phyloP scores from a whole-genome alignment of 371 early-diverging fungal genomes.

The Coemansia sp. region DNA sequence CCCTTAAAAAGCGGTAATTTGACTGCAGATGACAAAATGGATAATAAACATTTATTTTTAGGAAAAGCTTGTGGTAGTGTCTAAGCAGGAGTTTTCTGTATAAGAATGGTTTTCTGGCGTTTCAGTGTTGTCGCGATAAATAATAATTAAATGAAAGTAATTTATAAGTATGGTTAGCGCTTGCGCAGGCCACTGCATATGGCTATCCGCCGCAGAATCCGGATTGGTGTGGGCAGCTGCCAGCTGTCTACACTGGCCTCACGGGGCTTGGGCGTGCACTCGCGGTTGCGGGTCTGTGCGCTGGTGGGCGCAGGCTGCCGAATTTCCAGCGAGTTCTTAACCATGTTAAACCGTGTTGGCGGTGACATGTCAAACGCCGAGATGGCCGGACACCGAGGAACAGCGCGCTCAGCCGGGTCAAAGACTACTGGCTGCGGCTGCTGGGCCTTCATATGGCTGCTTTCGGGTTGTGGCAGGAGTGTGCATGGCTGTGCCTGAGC shows the following conservation, averaged over 20 bases:
- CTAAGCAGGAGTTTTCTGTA: too few relatives aligned
- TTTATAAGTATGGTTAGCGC: too few relatives aligned
- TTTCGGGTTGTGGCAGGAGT: conserved; percentile 7
- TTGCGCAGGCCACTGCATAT: conserved; percentile 14
- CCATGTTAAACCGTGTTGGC: conserved; percentile 21
- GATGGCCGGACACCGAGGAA: conserved; percentile 5
- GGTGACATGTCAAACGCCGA: conserved; percentile 5
- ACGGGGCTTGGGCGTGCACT: not conserved
- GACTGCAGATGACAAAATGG: too few relatives aligned
- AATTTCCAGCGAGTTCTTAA: conserved; percentile 47
- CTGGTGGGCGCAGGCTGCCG: conserved; percentile 21
- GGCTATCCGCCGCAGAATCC: conserved; percentile 21
- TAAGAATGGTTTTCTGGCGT: too few relatives aligned
- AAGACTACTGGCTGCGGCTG: conserved; percentile 2
- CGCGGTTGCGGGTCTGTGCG: not conserved
- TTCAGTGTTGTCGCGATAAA: too few relatives aligned
- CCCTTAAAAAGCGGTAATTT: too few relatives aligned
- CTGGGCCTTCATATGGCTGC: not conserved
- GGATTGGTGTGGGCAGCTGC: conserved; percentile 18
- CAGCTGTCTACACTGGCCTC: not conserved
- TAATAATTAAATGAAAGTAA: too few relatives aligned
- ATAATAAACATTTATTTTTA: too few relatives aligned
- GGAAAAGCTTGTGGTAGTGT: too few relatives aligned
- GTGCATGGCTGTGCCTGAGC: conserved; percentile 26
- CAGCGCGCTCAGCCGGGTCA: conserved; percentile 8